Percentiles rank a stretch among this genome's conserved stretches.
These are phyloP conservation scores for Cardamine resedifolia DNA, from an alignment of 345 rosid genomes.

Conservation along the genomic window DNA sequence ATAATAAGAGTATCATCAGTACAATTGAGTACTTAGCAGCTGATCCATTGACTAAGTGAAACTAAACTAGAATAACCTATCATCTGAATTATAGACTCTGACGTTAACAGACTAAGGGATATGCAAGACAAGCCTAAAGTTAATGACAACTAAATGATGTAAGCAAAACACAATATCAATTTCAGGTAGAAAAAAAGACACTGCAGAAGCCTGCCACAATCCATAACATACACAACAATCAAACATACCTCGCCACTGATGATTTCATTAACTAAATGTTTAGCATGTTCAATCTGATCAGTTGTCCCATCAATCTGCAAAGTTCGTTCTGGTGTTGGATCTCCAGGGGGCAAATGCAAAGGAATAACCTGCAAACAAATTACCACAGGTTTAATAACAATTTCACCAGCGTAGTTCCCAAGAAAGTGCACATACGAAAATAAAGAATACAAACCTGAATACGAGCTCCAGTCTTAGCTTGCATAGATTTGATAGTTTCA, in stretches of 20 bases:
- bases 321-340: constrained; percentile 69
- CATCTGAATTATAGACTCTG: neutral
- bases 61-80: constrained; percentile 2
- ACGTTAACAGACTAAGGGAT: neutral
- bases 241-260: constrained; percentile 89
- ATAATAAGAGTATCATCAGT: constrained; percentile 6
- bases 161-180: constrained; percentile 23
- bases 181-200: constrained; percentile 19
- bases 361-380: constrained; percentile 73
- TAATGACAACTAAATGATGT: neutral
- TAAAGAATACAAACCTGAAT: constrained; percentile 65
- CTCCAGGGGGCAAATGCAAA: constrained; percentile 95
- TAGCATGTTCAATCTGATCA: constrained; percentile 91
- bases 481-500: constrained; percentile 95
- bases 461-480: constrained; percentile 91
- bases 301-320: constrained; percentile 87
- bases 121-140: constrained; percentile 10
- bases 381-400: neutral
- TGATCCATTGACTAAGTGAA: neutral
- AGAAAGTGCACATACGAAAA: neutral
- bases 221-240: constrained; percentile 36
- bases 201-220: constrained; percentile 31
- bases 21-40: constrained; percentile 11
- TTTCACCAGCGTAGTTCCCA: neutral
- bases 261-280: constrained; percentile 86